Conservation (phyloP, 1,284 basidiomycete species). For the Moesziomyces antarcticus region DNA sequence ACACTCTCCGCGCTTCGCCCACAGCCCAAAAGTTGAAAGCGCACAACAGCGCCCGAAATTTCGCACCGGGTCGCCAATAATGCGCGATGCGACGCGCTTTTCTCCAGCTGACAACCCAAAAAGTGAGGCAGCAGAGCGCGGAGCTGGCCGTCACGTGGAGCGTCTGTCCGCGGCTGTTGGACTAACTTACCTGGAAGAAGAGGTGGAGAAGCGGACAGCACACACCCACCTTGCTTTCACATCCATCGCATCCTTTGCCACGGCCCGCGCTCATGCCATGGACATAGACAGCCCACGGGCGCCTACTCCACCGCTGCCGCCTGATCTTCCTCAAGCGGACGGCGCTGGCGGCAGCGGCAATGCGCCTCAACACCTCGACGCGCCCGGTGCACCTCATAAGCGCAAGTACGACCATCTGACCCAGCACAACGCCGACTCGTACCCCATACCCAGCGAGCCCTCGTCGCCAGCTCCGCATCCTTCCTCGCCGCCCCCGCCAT, state of each 20-base stretch:
- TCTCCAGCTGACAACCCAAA: neutral
- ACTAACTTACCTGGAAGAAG: too few relatives aligned
- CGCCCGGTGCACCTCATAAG: slow-evolving; percentile 11
- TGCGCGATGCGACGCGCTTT: too few relatives aligned
- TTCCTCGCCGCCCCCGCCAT: slow-evolving; percentile 9
- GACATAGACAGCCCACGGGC: slow-evolving; percentile 10
- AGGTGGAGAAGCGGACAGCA: too few relatives aligned
- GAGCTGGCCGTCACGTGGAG: slow-evolving; percentile 19
- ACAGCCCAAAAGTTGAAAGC: too few relatives aligned
- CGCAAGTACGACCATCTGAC: slow-evolving; percentile 30
- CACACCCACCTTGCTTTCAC: neutral
- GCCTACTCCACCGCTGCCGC: neutral
- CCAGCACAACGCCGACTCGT: slow-evolving; percentile 9
- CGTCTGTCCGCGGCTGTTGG: neutral
- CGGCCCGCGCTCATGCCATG: slow-evolving; percentile 16
- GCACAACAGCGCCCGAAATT: too few relatives aligned
- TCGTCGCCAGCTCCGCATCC: slow-evolving; percentile 14
- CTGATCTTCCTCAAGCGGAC: neutral
- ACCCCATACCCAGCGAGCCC: neutral
- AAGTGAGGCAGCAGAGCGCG: slow-evolving; percentile 9
- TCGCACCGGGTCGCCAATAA: too few relatives aligned
- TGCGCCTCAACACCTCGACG: neutral
- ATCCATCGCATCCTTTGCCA: neutral
- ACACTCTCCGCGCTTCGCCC: too few relatives aligned
- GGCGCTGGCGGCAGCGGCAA: neutral